These are phyloP conservation scores for Tetrapisispora arboricola DNA, from an alignment of 805 yeast species.

Conservation along the genomic window DNA sequence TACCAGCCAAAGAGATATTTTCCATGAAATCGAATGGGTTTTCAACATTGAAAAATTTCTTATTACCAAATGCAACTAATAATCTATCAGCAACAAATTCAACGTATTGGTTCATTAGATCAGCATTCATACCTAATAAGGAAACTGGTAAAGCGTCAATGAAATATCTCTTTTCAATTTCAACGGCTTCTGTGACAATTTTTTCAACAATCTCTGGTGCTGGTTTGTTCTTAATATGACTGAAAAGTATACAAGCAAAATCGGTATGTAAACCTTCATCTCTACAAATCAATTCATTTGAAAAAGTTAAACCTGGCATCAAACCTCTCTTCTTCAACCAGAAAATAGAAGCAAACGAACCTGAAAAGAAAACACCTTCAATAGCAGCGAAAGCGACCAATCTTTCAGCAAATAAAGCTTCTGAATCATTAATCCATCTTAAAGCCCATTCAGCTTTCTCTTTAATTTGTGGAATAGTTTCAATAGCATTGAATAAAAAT, in stretches of 20 bases:
- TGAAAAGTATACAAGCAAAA: conserved; percentile 90
- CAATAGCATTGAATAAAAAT: conserved; percentile 88
- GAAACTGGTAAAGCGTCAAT: conserved; percentile 92
- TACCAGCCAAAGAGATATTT: conserved; percentile 95
- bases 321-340: conserved; percentile 98
- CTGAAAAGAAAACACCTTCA: conserved; percentile 97
- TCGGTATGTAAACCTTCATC: conserved; percentile 99
- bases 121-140: conserved; percentile 88
- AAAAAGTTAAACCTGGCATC: conserved; percentile 98
- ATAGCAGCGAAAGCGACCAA: conserved; percentile 97
- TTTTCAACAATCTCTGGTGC: conserved; percentile 64
- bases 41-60: conserved; percentile 74
- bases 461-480: conserved; percentile 89
- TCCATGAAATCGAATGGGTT: conserved; percentile 99
- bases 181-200: conserved; percentile 91
- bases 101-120: conserved; percentile 94
- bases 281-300: conserved; percentile 94
- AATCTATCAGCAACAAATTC: conserved; percentile 97
- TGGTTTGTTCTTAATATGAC: conserved; percentile 89
- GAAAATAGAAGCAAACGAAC: conserved; percentile 95
- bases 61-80: conserved; percentile 81
- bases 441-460: conserved; percentile 99
- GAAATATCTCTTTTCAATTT: conserved; percentile 87
- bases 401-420: conserved; percentile 89
- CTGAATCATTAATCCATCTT: conserved; percentile 87